phyloP scores from a whole-genome alignment of 1,284 basidiomycete species.

The Apiotrichum porosum region DNA sequence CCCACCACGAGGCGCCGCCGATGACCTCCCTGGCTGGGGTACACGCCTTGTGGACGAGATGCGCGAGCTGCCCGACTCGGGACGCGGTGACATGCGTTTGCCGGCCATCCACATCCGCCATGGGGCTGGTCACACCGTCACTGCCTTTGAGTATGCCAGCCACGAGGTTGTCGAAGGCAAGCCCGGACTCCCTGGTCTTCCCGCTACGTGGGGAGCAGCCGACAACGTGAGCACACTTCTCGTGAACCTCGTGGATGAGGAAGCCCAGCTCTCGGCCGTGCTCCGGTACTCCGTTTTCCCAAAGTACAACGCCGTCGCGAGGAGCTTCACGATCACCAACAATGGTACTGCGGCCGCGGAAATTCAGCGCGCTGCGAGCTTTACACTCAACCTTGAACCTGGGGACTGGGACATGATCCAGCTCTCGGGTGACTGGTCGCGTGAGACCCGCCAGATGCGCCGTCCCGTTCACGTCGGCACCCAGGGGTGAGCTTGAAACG shows the following conservation, averaged over 20 bases:
- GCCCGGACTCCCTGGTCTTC: slow-evolving; percentile 17
- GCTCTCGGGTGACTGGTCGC: slow-evolving; percentile 29
- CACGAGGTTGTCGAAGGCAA: slow-evolving; percentile 23
- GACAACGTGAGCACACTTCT: slow-evolving; percentile 20
- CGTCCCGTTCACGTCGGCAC: slow-evolving; percentile 19
- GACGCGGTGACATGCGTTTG: slow-evolving; percentile 29
- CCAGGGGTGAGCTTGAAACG: slow-evolving; percentile 23
- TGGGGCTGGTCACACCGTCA: slow-evolving; percentile 16
- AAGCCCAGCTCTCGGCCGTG: slow-evolving; percentile 7
- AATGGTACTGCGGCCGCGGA: slow-evolving; percentile 10
- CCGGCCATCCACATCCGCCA: slow-evolving; percentile 27
- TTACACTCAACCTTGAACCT: slow-evolving; percentile 20
- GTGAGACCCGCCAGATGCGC: slow-evolving; percentile 19
- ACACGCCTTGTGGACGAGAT: slow-evolving; percentile 1
- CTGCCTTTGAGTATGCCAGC: slow-evolving; percentile 17
- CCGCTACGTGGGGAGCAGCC: slow-evolving; percentile 20
- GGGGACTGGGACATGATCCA: slow-evolving; percentile 28
- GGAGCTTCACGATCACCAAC: slow-evolving; percentile 20
- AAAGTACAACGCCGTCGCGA: slow-evolving; percentile 14
- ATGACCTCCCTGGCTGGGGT: background rate
- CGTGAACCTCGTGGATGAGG: slow-evolving; percentile 20
- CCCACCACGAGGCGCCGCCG: background rate
- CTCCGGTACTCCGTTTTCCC: slow-evolving; percentile 27
- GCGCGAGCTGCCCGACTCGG: slow-evolving; percentile 30
- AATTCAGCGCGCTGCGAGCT: slow-evolving; percentile 23